Percentiles rank a stretch among this genome's conserved stretches.
phyloP scores from a whole-genome alignment of 257 asterid species.

The Cynanchum wilfordii region DNA sequence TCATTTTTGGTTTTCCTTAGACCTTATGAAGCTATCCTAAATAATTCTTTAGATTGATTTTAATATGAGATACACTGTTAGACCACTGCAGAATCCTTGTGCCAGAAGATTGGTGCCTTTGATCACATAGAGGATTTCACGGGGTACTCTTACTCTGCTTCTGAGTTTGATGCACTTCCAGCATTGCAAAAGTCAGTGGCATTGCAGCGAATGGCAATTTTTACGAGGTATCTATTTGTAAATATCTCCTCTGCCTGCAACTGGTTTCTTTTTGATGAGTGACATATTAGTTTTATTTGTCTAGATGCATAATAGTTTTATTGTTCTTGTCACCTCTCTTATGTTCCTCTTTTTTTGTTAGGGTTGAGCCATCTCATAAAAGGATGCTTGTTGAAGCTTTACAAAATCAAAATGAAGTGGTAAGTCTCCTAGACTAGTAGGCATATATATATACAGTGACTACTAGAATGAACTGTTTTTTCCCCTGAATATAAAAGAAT shows the following conservation, averaged over 20 bases:
- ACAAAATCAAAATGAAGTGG: slow-evolving; percentile 97
- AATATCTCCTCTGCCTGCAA: not conserved
- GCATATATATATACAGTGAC: not conserved
- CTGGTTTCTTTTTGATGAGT: slow-evolving; percentile 7
- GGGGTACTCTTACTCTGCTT: slow-evolving; percentile 89
- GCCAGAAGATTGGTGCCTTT: slow-evolving; percentile 79
- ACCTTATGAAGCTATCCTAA: slow-evolving; percentile 11
- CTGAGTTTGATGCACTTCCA: slow-evolving; percentile 93
- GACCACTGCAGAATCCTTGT: slow-evolving; percentile 94
- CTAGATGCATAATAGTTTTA: slow-evolving; percentile 9
- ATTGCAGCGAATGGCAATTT: slow-evolving; percentile 82
- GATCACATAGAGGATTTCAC: slow-evolving; percentile 77
- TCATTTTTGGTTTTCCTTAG: slow-evolving; percentile 5
- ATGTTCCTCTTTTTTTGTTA: slow-evolving; percentile 24
- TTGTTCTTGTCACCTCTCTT: slow-evolving; percentile 14
- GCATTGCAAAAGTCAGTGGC: slow-evolving; percentile 82
- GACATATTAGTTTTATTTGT: slow-evolving; percentile 23
- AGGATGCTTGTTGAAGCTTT: slow-evolving; percentile 98
- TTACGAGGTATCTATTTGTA: slow-evolving; percentile 50
- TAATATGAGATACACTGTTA: slow-evolving; percentile 29
- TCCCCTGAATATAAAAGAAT: slow-evolving; percentile 10
- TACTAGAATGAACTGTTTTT: not conserved
- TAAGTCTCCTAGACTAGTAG: slow-evolving; percentile 26
- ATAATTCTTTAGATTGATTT: slow-evolving; percentile 12
- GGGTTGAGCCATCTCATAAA: slow-evolving; percentile 99